Evolutionary conservation across 176 grass and related monocot species (phyloP).

Genomic region (Rhynchospora pubera): DNA sequence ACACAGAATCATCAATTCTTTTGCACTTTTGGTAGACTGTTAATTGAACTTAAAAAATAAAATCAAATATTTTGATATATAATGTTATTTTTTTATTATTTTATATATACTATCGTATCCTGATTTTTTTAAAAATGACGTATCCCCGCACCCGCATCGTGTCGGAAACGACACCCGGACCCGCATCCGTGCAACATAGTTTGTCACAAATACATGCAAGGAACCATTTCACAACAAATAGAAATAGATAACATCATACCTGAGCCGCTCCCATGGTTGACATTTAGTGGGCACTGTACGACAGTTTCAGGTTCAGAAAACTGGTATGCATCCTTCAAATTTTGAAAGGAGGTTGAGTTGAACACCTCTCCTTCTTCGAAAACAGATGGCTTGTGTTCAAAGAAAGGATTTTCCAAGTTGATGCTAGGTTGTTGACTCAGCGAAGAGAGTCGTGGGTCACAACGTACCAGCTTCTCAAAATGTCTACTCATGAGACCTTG

Average conservation of each 20-base stretch:
- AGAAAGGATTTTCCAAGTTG: conserved; percentile 45
- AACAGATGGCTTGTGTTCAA: conserved; percentile 45
- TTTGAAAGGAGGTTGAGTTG: conserved; percentile 24
- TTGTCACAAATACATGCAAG: neutral
- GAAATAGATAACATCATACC: conserved; percentile 22
- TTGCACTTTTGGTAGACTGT: too few species aligned
- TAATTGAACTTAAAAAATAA: too few species aligned
- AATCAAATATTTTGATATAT: too few species aligned
- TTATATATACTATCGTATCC: too few species aligned
- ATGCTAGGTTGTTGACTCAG: conserved; percentile 40
- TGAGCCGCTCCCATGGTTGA: conserved; percentile 24
- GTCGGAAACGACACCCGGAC: too few species aligned
- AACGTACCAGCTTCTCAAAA: conserved; percentile 59
- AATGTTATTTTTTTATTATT: too few species aligned
- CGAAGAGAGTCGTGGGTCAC: conserved; percentile 39
- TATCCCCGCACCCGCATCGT: too few species aligned
- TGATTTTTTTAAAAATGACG: too few species aligned
- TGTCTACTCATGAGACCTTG: conserved; percentile 65
- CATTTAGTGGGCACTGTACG: conserved; percentile 14
- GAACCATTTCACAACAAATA: neutral
- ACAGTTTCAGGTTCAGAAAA: conserved; percentile 16
- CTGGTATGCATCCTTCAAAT: conserved; percentile 22
- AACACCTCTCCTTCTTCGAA: conserved; percentile 46
- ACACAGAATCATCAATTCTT: too few species aligned
- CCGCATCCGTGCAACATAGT: too few species aligned